Percentiles rank a stretch among this genome's conserved stretches.
Evolutionary conservation across 805 yeast species (phyloP).

Genomic region (Teunomyces aglyptinius): DNA sequence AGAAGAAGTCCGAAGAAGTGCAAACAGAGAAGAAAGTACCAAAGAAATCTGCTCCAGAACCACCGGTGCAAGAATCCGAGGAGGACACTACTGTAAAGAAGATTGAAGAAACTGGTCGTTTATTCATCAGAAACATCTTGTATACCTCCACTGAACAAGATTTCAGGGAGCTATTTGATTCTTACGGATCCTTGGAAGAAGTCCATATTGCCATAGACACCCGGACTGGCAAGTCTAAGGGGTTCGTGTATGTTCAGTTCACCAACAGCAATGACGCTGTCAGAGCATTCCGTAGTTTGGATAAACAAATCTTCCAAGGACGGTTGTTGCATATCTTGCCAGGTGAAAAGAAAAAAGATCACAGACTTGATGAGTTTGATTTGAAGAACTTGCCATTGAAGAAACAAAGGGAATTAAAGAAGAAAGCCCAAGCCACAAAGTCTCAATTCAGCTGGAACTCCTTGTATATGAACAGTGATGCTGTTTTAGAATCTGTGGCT

Average conservation of each 20-base stretch:
- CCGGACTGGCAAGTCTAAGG: slow-evolving; percentile 86
- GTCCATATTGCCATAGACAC: slow-evolving; percentile 92
- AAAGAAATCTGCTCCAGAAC: background rate
- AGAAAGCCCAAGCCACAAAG: slow-evolving; percentile 80
- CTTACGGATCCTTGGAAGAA: slow-evolving; percentile 76
- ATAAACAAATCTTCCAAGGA: slow-evolving; percentile 91
- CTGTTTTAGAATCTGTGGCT: slow-evolving; percentile 89
- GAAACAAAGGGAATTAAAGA: slow-evolving; percentile 82
- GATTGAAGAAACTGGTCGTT: slow-evolving; percentile 69
- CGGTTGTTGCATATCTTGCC: slow-evolving; percentile 87
- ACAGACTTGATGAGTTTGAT: slow-evolving; percentile 86
- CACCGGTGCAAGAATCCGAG: slow-evolving; percentile 22
- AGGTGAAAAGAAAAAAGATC: slow-evolving; percentile 78
- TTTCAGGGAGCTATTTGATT: slow-evolving; percentile 58
- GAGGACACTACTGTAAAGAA: slow-evolving; percentile 51
- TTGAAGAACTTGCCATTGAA: slow-evolving; percentile 87
- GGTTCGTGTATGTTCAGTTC: slow-evolving; percentile 84
- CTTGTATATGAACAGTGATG: slow-evolving; percentile 83
- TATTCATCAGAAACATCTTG: slow-evolving; percentile 82
- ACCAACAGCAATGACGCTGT: slow-evolving; percentile 69
- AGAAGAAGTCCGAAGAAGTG: background rate
- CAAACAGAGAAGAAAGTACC: background rate
- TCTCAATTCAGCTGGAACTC: slow-evolving; percentile 95
- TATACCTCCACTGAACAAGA: slow-evolving; percentile 81
- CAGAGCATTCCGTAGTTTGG: slow-evolving; percentile 67